phyloP scores from a whole-genome alignment of 2,329 filamentous ascomycete species.

The Orbilia blumenaviensis region DNA sequence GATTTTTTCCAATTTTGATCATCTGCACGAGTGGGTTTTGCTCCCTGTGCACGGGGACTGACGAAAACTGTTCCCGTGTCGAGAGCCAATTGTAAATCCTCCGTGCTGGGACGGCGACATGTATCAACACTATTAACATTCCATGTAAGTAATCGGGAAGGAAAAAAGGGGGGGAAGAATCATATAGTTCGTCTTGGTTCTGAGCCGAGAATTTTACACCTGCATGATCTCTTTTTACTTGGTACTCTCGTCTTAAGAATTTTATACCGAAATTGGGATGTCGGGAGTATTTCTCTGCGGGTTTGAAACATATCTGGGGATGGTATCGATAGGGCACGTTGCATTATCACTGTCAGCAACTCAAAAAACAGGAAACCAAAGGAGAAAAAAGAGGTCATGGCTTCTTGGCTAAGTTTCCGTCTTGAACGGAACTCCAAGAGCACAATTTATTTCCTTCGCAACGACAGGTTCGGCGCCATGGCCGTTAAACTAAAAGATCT shows the following conservation, averaged over 20 bases:
- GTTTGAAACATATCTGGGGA: neutral
- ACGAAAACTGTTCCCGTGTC: slow-evolving; percentile 2
- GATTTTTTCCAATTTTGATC: neutral
- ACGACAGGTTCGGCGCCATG: slow-evolving; percentile 4
- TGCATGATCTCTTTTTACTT: neutral
- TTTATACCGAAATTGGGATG: no score
- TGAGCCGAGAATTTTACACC: slow-evolving; percentile 3
- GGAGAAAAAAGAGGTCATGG: neutral
- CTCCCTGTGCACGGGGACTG: neutral
- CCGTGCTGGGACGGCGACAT: slow-evolving; percentile 18
- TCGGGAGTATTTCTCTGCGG: no score
- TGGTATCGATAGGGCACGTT: neutral
- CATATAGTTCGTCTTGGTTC: neutral
- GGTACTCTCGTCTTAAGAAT: no score
- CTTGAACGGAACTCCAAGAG: neutral
- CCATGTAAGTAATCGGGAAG: slow-evolving; percentile 1
- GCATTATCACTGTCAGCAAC: neutral
- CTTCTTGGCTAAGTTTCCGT: neutral
- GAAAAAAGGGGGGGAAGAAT: slow-evolving; percentile 3
- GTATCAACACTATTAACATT: slow-evolving; percentile 22
- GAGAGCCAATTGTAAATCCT: slow-evolving; percentile 12
- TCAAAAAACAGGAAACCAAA: no score
- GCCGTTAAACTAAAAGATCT: slow-evolving; percentile 25
- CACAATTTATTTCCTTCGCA: neutral
- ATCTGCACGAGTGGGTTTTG: neutral